phyloP scores from a whole-genome alignment of 192 early-diverging fungal genomes.

The Umbelopsis isabellina region DNA sequence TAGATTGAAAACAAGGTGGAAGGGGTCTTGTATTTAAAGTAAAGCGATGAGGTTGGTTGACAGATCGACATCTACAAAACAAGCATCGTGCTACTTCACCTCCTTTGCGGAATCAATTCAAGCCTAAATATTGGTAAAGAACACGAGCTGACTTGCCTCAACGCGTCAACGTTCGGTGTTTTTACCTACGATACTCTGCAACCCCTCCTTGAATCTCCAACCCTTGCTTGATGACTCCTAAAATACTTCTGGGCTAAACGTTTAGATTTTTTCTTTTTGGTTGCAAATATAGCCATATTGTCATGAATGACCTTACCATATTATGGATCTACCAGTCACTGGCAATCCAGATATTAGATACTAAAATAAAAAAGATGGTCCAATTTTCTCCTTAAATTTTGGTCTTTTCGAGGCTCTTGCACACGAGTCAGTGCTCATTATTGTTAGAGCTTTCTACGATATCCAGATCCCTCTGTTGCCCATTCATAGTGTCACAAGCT shows the following conservation, averaged over 20 bases:
- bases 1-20: neutral
- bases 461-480: no score
- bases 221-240: neutral
- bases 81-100: slow-evolving; percentile 9
- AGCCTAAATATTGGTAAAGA: neutral
- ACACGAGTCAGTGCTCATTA: slow-evolving; percentile 22
- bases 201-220: neutral
- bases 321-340: slow-evolving; percentile 5
- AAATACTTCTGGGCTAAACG: neutral
- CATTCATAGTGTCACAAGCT: no score
- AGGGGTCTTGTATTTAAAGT: slow-evolving; percentile 21
- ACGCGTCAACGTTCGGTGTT: neutral
- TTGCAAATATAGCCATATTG: slow-evolving; percentile 20
- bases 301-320: neutral
- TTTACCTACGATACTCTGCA: slow-evolving; percentile 15
- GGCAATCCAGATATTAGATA: neutral
- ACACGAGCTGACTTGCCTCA: slow-evolving; percentile 8
- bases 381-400: neutral
- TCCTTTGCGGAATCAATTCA: slow-evolving; percentile 15
- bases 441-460: neutral
- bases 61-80: slow-evolving; percentile 14
- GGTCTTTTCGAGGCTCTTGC: neutral
- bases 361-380: neutral
- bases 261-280: neutral
- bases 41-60: neutral